Conservation (phyloP, 306 rosid species). For the Alnus glutinosa region DNA sequence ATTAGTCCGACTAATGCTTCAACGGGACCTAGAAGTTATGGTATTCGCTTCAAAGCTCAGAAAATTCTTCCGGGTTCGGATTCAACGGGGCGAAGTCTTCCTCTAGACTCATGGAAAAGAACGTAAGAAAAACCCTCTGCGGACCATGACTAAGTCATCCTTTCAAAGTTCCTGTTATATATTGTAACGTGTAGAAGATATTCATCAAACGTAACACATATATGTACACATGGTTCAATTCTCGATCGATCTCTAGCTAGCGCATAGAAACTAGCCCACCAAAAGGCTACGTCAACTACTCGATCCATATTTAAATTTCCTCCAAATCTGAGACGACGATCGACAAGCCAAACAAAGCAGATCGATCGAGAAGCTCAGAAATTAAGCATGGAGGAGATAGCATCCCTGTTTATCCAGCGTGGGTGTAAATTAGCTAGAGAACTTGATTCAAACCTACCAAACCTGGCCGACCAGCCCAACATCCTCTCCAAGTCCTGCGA, state of each 20-base stretch:
- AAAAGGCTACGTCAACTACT: slow-evolving; percentile 2
- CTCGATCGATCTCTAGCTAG: too few relatives aligned
- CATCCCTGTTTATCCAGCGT: slow-evolving; percentile 20
- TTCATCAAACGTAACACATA: slow-evolving; percentile 1
- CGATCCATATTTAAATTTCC: slow-evolving; percentile 1
- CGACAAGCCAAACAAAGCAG: not conserved
- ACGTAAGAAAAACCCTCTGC: slow-evolving; percentile 36
- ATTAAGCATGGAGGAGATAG: slow-evolving; percentile 44
- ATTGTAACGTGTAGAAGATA: slow-evolving; percentile 39
- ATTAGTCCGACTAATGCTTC: not conserved
- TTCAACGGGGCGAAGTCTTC: slow-evolving; percentile 52
- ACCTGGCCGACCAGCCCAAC: slow-evolving; percentile 34
- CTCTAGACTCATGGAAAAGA: slow-evolving; percentile 31
- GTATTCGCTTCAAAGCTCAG: slow-evolving; percentile 28
- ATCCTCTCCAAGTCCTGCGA: slow-evolving; percentile 36
- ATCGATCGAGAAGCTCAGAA: not conserved
- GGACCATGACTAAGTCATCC: slow-evolving; percentile 65
- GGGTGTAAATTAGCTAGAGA: slow-evolving; percentile 50
- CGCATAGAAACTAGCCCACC: slow-evolving; percentile 28
- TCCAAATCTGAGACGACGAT: slow-evolving; percentile 10
- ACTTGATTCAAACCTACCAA: slow-evolving; percentile 43
- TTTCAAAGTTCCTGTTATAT: slow-evolving; percentile 10
- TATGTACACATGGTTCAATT: too few relatives aligned
- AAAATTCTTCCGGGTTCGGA: slow-evolving; percentile 38
- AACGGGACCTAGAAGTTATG: not conserved